A percentile compares a stretch with the other conserved stretches of the same genome.
phyloP scores from a whole-genome alignment of 305 asterid species.

The Withania somnifera region DNA sequence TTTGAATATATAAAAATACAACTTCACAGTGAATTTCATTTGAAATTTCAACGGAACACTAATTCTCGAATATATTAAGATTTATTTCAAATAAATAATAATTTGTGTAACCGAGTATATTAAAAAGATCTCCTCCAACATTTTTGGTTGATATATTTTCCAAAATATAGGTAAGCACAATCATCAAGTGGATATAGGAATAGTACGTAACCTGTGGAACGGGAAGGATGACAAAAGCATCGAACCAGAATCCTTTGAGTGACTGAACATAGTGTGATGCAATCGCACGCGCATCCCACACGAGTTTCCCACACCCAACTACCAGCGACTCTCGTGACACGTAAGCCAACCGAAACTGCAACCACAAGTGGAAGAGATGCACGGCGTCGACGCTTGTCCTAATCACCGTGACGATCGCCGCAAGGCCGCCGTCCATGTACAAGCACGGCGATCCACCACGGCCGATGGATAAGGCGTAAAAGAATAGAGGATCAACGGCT shows the following conservation, averaged over 20 bases:
- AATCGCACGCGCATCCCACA: constrained; percentile 83
- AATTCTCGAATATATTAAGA: too few species aligned
- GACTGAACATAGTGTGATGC: constrained; percentile 67
- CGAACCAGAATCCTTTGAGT: constrained; percentile 79
- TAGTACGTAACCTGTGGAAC: constrained; percentile 64
- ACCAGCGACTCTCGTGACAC: constrained; percentile 89
- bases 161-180: not conserved
- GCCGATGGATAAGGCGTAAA: constrained; percentile 75
- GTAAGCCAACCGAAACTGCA: constrained; percentile 84
- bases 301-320: constrained; percentile 88
- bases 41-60: too few species aligned
- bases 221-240: constrained; percentile 80
- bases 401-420: constrained; percentile 50
- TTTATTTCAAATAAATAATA: too few species aligned
- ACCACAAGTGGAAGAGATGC: constrained; percentile 65
- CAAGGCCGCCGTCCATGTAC: constrained; percentile 61
- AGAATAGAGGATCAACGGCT: constrained; percentile 82
- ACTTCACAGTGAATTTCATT: too few species aligned
- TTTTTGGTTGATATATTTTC: too few species aligned
- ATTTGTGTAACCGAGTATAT: too few species aligned
- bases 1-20: too few species aligned
- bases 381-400: constrained; percentile 80
- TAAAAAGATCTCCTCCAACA: too few species aligned
- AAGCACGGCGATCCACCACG: constrained; percentile 68
- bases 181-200: not conserved